Evolutionary conservation across 352 stramenopile genomes (phyloP).

Genomic region (Plasmopara muralis): DNA sequence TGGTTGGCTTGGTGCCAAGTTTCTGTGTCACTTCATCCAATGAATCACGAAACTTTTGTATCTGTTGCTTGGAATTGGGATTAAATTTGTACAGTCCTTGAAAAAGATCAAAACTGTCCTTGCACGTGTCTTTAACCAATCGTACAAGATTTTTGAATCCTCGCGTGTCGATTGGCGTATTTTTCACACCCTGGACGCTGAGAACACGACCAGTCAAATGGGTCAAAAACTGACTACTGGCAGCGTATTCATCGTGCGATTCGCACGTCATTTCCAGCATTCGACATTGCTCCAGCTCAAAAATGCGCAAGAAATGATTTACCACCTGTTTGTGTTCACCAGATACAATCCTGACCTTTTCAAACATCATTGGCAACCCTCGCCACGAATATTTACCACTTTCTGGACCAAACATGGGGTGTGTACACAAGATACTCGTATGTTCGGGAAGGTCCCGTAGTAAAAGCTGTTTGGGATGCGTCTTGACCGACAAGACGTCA

Average conservation of each 20-base stretch:
- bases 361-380: conserved; percentile 94
- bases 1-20: conserved; percentile 20
- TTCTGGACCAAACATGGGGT: conserved; percentile 98
- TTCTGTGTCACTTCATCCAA: conserved; percentile 44
- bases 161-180: conserved; percentile 94
- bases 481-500: conserved; percentile 98
- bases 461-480: conserved; percentile 92
- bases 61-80: conserved; percentile 80
- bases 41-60: conserved; percentile 66
- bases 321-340: conserved; percentile 60
- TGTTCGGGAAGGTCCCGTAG: conserved; percentile 84
- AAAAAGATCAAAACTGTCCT: conserved; percentile 97
- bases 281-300: conserved; percentile 93
- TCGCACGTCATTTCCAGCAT: conserved; percentile 97
- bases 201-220: conserved; percentile 96
- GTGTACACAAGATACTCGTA: conserved; percentile 93
- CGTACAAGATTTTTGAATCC: conserved; percentile 96
- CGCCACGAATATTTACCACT: conserved; percentile 93
- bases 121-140: conserved; percentile 94
- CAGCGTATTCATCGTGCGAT: conserved; percentile 93
- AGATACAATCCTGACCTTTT: conserved; percentile 83
- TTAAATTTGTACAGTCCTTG: conserved; percentile 98
- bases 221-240: conserved; percentile 97
- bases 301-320: conserved; percentile 92
- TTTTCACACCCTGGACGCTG: conserved; percentile 77